These are phyloP conservation scores for Oenanthe javanica DNA, from an alignment of 140 eudicot genomes.

Conservation along the genomic window DNA sequence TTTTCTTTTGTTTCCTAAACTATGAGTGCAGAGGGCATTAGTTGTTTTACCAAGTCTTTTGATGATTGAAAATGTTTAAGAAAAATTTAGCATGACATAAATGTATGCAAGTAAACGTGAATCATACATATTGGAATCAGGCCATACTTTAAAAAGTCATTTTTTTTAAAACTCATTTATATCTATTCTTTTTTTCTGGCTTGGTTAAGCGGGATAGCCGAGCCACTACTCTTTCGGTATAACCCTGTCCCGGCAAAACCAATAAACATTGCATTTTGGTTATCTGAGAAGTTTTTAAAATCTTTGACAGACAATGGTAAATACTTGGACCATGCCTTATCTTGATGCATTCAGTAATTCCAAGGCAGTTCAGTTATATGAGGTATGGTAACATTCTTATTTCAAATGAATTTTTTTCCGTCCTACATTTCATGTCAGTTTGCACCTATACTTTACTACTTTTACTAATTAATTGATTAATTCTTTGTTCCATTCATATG, in stretches of 20 bases:
- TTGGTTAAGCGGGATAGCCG: background rate
- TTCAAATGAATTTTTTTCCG: background rate
- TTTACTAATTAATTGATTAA: background rate
- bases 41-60: background rate
- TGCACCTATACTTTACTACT: background rate
- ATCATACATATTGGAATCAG: no score
- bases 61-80: background rate
- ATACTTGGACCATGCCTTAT: constrained; percentile 85
- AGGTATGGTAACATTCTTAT: constrained; percentile 38
- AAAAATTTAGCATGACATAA: background rate
- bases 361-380: constrained; percentile 53
- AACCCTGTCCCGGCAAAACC: background rate
- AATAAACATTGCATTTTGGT: background rate
- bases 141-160: no score
- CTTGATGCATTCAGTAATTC: constrained; percentile 47
- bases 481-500: background rate
- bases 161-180: background rate
- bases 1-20: background rate
- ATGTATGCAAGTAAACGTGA: background rate
- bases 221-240: background rate
- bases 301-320: constrained; percentile 56
- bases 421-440: background rate
- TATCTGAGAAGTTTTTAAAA: background rate
- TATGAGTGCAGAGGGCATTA: background rate
- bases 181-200: background rate